phyloP scores from a whole-genome alignment of 805 yeast species.

The Lipomyces yamanashiensis region DNA sequence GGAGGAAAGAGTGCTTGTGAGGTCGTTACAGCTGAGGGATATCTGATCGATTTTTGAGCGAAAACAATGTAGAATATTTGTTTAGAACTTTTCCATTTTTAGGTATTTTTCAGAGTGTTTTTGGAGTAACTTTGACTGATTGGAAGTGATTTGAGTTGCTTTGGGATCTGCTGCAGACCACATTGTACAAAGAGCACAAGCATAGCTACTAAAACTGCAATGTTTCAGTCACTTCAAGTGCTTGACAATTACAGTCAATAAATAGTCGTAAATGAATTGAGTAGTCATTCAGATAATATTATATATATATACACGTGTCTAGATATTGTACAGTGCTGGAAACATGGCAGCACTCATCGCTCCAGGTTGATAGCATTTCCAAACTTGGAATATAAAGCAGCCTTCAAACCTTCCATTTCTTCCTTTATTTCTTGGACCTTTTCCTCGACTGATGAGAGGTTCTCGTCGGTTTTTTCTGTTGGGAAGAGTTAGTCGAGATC shows the following conservation, averaged over 20 bases:
- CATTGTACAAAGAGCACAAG: too few species aligned
- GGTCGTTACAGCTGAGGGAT: too few species aligned
- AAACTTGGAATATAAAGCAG: conserved; percentile 80
- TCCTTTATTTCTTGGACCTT: conserved; percentile 59
- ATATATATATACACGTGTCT: background rate
- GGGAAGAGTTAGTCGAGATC: background rate
- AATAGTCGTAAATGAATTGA: background rate
- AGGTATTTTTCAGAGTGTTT: too few species aligned
- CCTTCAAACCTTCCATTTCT: conserved; percentile 65
- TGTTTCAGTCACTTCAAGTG: background rate
- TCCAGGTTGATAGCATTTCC: conserved; percentile 90
- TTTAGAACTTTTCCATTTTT: too few species aligned
- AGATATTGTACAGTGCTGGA: background rate
- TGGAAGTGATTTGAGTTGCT: too few species aligned
- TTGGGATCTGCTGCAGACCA: too few species aligned
- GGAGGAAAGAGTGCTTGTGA: too few species aligned
- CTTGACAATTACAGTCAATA: background rate
- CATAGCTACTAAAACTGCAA: background rate
- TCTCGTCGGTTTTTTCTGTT: conserved; percentile 51
- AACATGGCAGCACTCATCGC: conserved; percentile 41
- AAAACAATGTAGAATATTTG: too few species aligned
- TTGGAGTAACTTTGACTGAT: too few species aligned
- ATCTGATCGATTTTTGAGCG: too few species aligned
- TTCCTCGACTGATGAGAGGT: conserved; percentile 54
- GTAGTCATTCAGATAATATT: background rate